These are phyloP conservation scores for Hyaloscypha hepaticicola DNA, from an alignment of 495 filamentous ascomycete genomes.

Conservation along the genomic window DNA sequence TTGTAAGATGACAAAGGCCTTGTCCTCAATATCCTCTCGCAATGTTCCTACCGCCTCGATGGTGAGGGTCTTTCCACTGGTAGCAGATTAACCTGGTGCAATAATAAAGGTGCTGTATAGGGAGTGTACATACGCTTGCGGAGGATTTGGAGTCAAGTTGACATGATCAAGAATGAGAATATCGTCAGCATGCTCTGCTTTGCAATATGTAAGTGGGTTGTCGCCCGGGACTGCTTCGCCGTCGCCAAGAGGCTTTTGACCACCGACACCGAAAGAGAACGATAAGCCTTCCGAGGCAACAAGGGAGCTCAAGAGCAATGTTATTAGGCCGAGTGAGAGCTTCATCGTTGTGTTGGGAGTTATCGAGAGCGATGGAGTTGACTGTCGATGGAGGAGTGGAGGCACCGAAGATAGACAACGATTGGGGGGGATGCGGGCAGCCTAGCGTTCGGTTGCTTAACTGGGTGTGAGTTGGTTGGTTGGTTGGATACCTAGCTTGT, in stretches of 20 bases:
- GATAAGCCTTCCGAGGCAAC: constrained; percentile 30
- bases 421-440: not conserved
- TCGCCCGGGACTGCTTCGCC: constrained; percentile 62
- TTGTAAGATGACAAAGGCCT: constrained; percentile 73
- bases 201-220: constrained; percentile 76
- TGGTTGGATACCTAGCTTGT: too few relatives aligned
- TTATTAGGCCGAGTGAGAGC: constrained; percentile 26
- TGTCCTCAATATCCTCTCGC: constrained; percentile 63
- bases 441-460: not conserved
- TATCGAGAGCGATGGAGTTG: constrained; percentile 1
- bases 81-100: constrained; percentile 8
- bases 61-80: constrained; percentile 73
- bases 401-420: not conserved
- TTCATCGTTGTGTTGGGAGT: constrained; percentile 23
- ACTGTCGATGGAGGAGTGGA: not conserved
- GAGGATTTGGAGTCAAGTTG: constrained; percentile 82
- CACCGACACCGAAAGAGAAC: constrained; percentile 19
- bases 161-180: constrained; percentile 72
- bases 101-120: not conserved
- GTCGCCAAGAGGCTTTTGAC: constrained; percentile 34
- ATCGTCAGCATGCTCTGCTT: constrained; percentile 55
- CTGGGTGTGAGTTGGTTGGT: too few relatives aligned
- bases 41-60: constrained; percentile 78
- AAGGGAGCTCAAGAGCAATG: constrained; percentile 28
- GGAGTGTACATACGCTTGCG: constrained; percentile 66